A percentile compares a stretch with the other conserved stretches of the same genome.
Evolutionary conservation across 306 rosid species (phyloP).

Genomic region (Bauhinia variegata): DNA sequence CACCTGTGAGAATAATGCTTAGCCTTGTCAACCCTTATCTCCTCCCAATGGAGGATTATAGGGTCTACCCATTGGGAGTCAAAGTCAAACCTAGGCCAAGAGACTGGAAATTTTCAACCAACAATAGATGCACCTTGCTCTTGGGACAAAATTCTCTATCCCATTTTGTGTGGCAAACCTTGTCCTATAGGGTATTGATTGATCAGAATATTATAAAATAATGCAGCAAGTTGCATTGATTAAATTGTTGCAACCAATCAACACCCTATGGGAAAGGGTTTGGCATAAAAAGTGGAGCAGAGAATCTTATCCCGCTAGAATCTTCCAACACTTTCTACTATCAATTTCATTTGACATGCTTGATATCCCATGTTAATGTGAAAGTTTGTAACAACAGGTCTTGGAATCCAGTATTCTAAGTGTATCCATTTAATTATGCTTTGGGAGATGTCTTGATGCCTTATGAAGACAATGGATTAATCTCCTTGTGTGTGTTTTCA

Average conservation of each 20-base stretch:
- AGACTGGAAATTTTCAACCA: slow-evolving; percentile 23
- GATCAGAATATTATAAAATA: too few relatives aligned
- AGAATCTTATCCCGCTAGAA: too few relatives aligned
- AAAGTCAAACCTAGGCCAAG: slow-evolving; percentile 32
- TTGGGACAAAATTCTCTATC: too few relatives aligned
- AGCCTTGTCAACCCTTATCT: slow-evolving; percentile 27
- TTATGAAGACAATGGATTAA: slow-evolving; percentile 25
- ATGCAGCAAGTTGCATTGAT: too few relatives aligned
- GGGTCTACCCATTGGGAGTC: slow-evolving; percentile 20
- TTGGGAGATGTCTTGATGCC: slow-evolving; percentile 17
- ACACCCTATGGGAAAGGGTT: too few relatives aligned
- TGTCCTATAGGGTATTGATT: too few relatives aligned
- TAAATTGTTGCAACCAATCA: too few relatives aligned
- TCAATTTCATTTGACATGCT: slow-evolving; percentile 17
- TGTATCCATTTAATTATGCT: slow-evolving; percentile 5
- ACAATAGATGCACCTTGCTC: slow-evolving; percentile 22
- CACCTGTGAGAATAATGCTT: slow-evolving; percentile 17
- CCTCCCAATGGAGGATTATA: slow-evolving; percentile 20
- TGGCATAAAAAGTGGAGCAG: too few relatives aligned
- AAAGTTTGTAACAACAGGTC: slow-evolving; percentile 1
- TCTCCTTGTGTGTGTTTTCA: slow-evolving; percentile 31
- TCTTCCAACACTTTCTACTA: slow-evolving; percentile 13
- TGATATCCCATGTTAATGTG: slow-evolving; percentile 31
- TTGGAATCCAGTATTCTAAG: background rate
- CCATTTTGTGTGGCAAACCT: too few relatives aligned